Base-by-base conservation (phyloP, 2,329 filamentous ascomycete species). In the Beauveria sp. region DNA sequence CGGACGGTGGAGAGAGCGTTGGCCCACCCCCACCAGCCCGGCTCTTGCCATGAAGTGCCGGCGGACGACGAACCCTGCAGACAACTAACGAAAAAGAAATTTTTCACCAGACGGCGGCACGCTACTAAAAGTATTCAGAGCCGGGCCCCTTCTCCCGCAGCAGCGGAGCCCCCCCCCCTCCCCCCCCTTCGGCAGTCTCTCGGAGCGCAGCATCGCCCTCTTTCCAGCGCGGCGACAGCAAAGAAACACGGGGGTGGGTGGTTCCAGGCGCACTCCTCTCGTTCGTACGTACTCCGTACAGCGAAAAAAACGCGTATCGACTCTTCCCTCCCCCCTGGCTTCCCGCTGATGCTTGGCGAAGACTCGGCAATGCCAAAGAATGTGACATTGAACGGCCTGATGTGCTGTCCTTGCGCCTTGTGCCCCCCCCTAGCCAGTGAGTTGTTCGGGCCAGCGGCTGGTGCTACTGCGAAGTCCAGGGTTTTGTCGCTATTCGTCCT, bases 21-120 rank as follows among this genome's bases (percentile, higher is more conserved):
- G 56, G 56, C 48, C 56, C 56, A 60, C 56, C 56, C 56, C 56
- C 56, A 60, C 9, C 28, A 31, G 8, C 38, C 34, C 48, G 48
- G 56, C 56, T 45, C 48, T 60, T 60, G 46, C 22, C 46, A 31
- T 38, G 22, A 16, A 43, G 28, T 60, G 38, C 56, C 56, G 56
- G 26, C 31, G 9, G 16, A 38, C 24, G 42, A 57, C 42, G 24
- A 46, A 57, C 43, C 55, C 55, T 58, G 45, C 28, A 34, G 14
- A 9, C 31, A 46, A 31, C 55, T 26, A 50, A 49, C 28, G n/a
- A 38, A 22, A 12, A 28, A 31, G 18, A 43, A 51, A 31, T n/a
- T 34, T 34, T 48, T 14, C n/a, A 49, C 7, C 14, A 42, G 22
- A 24, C 22, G 22, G 22, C 22, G 22, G 22, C 22, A 24, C 22